A percentile compares a stretch with the other conserved stretches of the same genome.
Evolutionary conservation across 176 grass and related monocot species (phyloP).

Genomic region (Triticum dicoccoides): DNA sequence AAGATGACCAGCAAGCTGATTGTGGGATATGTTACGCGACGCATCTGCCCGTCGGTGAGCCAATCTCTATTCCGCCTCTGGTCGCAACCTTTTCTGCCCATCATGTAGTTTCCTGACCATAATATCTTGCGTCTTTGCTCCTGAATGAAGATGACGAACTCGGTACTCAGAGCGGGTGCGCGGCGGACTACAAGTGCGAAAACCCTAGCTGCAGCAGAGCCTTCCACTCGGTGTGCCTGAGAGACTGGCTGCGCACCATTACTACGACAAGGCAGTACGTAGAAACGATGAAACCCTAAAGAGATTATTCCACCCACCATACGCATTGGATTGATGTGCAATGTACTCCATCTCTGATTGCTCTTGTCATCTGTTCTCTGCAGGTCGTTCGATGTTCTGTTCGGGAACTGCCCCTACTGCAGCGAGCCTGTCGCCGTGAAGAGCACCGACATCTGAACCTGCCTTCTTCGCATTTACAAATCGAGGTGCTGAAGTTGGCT

Average conservation of each 20-base stretch:
- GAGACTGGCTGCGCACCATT: conserved; percentile 76
- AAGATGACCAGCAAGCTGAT: conserved; percentile 54
- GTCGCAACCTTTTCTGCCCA: background rate
- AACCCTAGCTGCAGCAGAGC: conserved; percentile 62
- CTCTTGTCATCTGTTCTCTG: background rate
- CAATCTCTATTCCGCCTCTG: background rate
- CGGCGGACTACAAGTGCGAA: conserved; percentile 59
- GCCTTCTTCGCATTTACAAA: background rate
- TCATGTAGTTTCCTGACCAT: background rate
- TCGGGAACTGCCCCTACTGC: conserved; percentile 85
- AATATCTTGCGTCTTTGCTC: background rate
- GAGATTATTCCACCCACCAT: background rate
- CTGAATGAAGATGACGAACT: conserved; percentile 79
- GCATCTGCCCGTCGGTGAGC: conserved; percentile 62
- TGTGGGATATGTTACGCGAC: conserved; percentile 90
- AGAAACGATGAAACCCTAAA: background rate
- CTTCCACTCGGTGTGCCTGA: conserved; percentile 73
- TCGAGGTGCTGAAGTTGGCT: background rate
- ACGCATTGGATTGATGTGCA: too few species aligned
- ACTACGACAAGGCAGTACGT: conserved; percentile 86
- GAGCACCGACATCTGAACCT: conserved; percentile 29
- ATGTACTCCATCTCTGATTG: background rate
- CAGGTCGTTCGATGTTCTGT: conserved; percentile 82
- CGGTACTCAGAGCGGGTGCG: conserved; percentile 55
- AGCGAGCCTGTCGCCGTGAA: conserved; percentile 77